Evolutionary conservation across 1,284 basidiomycete species (phyloP).

Genomic region (Anthracocystis walkeri): DNA sequence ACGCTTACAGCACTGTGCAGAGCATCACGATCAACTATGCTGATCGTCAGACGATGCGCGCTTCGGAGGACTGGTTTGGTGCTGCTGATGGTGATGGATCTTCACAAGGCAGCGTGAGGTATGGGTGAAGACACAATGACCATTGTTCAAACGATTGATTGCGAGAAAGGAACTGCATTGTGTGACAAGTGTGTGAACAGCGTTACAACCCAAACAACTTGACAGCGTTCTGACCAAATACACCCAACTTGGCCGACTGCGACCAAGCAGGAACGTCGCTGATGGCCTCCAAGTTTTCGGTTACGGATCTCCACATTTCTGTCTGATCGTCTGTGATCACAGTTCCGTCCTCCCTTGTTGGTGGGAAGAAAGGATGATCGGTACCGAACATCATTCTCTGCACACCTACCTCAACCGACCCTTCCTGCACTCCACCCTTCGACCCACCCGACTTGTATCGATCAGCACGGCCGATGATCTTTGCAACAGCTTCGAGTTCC

Average conservation of each 20-base stretch:
- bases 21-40: slow-evolving; percentile 39
- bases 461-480: slow-evolving; percentile 76
- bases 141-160: not conserved
- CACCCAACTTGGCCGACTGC: slow-evolving; percentile 16
- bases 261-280: slow-evolving; percentile 71
- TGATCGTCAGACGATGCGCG: slow-evolving; percentile 11
- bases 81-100: slow-evolving; percentile 2
- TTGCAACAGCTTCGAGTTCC: slow-evolving; percentile 81
- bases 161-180: not conserved
- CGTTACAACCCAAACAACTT: slow-evolving; percentile 24
- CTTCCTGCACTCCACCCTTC: not conserved
- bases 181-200: not conserved
- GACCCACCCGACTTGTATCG: slow-evolving; percentile 67
- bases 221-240: slow-evolving; percentile 27
- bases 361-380: slow-evolving; percentile 90
- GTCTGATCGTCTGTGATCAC: slow-evolving; percentile 64
- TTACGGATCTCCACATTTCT: slow-evolving; percentile 79
- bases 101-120: slow-evolving; percentile 13
- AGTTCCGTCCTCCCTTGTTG: slow-evolving; percentile 72
- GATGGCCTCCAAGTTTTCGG: slow-evolving; percentile 84
- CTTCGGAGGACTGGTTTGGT: slow-evolving; percentile 37
- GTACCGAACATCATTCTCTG: slow-evolving; percentile 82
- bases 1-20: slow-evolving; percentile 30
- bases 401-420: slow-evolving; percentile 69
- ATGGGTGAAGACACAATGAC: slow-evolving; percentile 13